Percentiles rank a stretch among this genome's conserved stretches.
phyloP scores from a whole-genome alignment of 257 asterid genomes.

The Nicotiana attenuata region DNA sequence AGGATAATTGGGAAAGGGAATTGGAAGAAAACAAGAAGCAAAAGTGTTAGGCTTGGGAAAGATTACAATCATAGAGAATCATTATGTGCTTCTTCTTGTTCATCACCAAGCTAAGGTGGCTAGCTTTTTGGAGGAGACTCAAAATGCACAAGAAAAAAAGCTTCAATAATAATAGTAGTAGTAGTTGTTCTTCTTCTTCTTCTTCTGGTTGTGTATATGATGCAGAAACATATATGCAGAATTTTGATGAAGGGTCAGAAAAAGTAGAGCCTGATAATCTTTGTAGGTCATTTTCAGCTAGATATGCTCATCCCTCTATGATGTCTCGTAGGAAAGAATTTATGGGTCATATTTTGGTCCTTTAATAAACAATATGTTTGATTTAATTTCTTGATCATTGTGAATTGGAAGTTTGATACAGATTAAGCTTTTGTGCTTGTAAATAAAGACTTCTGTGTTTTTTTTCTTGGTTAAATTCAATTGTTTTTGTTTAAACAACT shows the following conservation, averaged over 20 bases:
- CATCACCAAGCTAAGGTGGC: constrained; percentile 38
- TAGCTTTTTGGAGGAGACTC: constrained; percentile 46
- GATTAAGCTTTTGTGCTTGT: not conserved
- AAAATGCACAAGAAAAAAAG: constrained; percentile 23
- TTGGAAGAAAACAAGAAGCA: constrained; percentile 49
- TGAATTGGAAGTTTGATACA: not conserved
- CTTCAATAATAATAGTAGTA: constrained; percentile 1
- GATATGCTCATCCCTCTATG: constrained; percentile 59
- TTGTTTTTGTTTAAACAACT: not conserved
- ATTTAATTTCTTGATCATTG: not conserved
- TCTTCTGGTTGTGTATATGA: constrained; percentile 29
- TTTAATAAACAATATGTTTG: not conserved
- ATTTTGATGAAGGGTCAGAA: constrained; percentile 52
- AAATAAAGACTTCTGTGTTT: not conserved
- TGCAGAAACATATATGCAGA: constrained; percentile 49
- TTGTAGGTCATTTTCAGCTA: constrained; percentile 64
- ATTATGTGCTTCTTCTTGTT: not conserved
- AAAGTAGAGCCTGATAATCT: constrained; percentile 51
- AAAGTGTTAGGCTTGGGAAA: constrained; percentile 44
- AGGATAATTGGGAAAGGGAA: not conserved
- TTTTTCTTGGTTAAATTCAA: not conserved
- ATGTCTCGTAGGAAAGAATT: constrained; percentile 7
- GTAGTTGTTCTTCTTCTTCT: not conserved
- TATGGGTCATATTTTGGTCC: not conserved
- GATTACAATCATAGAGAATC: constrained; percentile 13